Evolutionary conservation across 179 eudicot genomes (phyloP), one percentile per base, ranked within the genome.

Genomic region (Heliamphora pulchella): DNA sequence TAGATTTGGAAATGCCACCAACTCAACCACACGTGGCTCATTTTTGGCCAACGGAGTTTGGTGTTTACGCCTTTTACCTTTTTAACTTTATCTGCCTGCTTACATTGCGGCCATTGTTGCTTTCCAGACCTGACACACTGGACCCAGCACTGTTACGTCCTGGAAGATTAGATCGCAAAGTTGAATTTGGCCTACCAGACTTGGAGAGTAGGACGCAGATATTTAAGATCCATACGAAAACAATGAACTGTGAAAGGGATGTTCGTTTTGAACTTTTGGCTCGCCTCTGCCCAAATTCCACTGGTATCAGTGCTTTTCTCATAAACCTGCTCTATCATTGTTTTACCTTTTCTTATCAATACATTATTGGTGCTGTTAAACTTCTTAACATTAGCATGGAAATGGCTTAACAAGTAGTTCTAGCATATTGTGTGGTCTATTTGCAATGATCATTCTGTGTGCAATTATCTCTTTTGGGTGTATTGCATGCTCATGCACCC

Each of bases 161-260:
- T 78, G 99, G 99, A 82, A 81, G 99, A 31, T 88, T 94, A 74
- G 99, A 96, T 83, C 87, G 98, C 20, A 94, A 96, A 85, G 97
- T 96, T 64, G 99, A 96, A 87, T 96, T 96, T 86, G 99, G 99
- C 18, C 87, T 96, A 71, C 99, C 99, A 62, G 99, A 96, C 86
- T 82, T 96, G 57, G 98, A 94, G 87, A 93, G 98, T 46, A 87
- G 99, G 81, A 91, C 99, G 3, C 98, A 96, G 84, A 94, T 96
- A 41, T 94, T 96, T 78, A 96, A 92, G 91, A 94, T 96, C 74
- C 99, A 96, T 82, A 96, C 98, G 22, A 86, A 96, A 72, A 94
- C 99, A 14, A 96, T 96, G 99, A 96, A 96, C 78, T 96, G 98
- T 83, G 99, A 94, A 82, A 91, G 99, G 82, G 98, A 96, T 83